These are phyloP conservation scores for Cylindrotheca closterium DNA, from an alignment of 108 stramenopile genomes.

Conservation along the genomic window DNA sequence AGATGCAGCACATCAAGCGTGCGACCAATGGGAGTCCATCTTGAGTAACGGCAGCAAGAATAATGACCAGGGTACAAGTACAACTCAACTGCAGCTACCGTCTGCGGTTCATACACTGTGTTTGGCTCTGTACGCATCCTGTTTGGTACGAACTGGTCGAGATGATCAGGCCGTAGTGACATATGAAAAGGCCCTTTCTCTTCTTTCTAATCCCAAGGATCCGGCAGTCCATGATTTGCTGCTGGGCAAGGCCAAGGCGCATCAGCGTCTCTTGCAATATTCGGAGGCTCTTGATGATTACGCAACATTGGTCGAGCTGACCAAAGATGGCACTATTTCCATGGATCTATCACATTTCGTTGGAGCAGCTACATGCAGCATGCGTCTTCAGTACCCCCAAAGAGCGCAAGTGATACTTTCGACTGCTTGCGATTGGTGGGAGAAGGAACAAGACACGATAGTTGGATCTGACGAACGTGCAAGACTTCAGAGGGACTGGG, in stretches of 20 bases:
- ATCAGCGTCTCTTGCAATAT: constrained; percentile 63
- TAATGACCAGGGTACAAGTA: constrained; percentile 9
- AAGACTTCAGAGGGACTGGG: too few species aligned
- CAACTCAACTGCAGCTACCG: constrained; percentile 1
- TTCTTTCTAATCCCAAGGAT: neutral
- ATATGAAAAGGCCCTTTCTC: constrained; percentile 19
- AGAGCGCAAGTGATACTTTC: too few species aligned
- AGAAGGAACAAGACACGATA: too few species aligned
- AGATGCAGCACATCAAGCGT: constrained; percentile 39
- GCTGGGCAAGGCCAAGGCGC: constrained; percentile 45
- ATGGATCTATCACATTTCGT: too few species aligned
- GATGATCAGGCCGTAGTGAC: constrained; percentile 48
- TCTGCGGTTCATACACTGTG: too few species aligned
- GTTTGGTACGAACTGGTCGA: constrained; percentile 56
- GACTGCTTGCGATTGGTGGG: too few species aligned
- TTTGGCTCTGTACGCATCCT: constrained; percentile 50
- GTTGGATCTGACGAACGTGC: too few species aligned
- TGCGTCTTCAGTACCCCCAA: too few species aligned
- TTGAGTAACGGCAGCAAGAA: neutral
- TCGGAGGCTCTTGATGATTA: constrained; percentile 21
- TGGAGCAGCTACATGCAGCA: constrained; percentile 14
- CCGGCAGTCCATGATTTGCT: constrained; percentile 1
- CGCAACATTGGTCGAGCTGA: neutral
- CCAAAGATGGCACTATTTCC: too few species aligned
- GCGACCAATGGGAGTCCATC: constrained; percentile 24